Conservation (phyloP, 352 stramenopile species). For the Albugo laibachii region DNA sequence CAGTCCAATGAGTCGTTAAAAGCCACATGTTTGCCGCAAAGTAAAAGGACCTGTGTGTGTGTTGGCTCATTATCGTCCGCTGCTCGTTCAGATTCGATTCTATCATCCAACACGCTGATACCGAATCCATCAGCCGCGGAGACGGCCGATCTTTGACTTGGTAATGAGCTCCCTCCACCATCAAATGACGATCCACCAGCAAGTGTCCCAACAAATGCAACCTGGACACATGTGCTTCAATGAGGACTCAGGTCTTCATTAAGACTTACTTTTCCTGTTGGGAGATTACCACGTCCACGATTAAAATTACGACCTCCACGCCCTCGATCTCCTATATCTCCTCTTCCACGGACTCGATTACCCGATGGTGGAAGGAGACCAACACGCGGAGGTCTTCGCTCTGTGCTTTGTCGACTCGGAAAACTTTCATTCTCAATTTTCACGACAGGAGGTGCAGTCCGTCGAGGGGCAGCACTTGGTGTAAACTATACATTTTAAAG, state of each 20-base stretch:
- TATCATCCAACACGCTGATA: slow-evolving; percentile 69
- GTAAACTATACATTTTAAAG: slow-evolving; percentile 23
- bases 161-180: slow-evolving; percentile 21
- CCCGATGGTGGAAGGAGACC: slow-evolving; percentile 16
- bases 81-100: slow-evolving; percentile 19
- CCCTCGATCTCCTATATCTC: slow-evolving; percentile 16
- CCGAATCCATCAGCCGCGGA: slow-evolving; percentile 44
- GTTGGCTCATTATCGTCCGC: slow-evolving; percentile 23
- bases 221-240: slow-evolving; percentile 4
- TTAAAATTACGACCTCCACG: slow-evolving; percentile 27
- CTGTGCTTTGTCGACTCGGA: slow-evolving; percentile 11
- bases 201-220: slow-evolving; percentile 62
- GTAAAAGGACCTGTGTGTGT: slow-evolving; percentile 31
- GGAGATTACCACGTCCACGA: slow-evolving; percentile 23
- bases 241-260: not conserved
- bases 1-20: not conserved
- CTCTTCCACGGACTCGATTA: slow-evolving; percentile 10
- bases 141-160: not conserved
- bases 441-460: slow-evolving; percentile 13
- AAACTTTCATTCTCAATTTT: slow-evolving; percentile 3
- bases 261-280: slow-evolving; percentile 23
- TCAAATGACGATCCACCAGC: slow-evolving; percentile 66
- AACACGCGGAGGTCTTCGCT: slow-evolving; percentile 17
- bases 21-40: not conserved
- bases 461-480: slow-evolving; percentile 44